phyloP scores from a whole-genome alignment of 768 basidiomycete species.

The Melanogaster broomeanus region DNA sequence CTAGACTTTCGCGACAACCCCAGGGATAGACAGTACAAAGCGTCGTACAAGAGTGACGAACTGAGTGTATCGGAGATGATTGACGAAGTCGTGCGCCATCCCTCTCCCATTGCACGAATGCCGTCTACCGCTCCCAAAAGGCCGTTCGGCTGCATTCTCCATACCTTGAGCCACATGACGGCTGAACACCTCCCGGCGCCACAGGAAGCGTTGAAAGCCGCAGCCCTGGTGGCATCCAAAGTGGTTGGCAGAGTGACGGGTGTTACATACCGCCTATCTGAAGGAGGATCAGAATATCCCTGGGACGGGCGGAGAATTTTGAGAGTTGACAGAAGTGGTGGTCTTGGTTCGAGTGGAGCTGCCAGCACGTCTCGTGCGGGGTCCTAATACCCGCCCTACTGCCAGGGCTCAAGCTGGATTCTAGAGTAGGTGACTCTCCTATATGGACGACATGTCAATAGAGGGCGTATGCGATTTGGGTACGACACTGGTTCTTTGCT shows the following conservation, averaged over 20 bases:
- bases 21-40: constrained; percentile 22
- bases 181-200: constrained; percentile 40
- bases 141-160: constrained; percentile 17
- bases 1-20: constrained; percentile 38
- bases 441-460: neutral
- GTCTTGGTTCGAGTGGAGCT: too few relatives aligned
- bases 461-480: too few relatives aligned
- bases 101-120: constrained; percentile 19
- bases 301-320: constrained; percentile 44
- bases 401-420: too few relatives aligned
- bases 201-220: constrained; percentile 53
- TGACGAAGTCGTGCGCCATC: constrained; percentile 13
- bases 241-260: constrained; percentile 38
- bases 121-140: constrained; percentile 3
- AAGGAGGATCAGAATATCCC: constrained; percentile 32
- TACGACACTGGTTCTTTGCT: too few relatives aligned
- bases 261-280: constrained; percentile 22
- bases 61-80: constrained; percentile 23
- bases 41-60: constrained; percentile 1
- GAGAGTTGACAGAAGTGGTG: neutral
- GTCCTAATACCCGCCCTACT: neutral
- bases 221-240: constrained; percentile 47
- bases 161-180: neutral
- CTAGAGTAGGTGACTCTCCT: neutral
- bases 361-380: too few relatives aligned